Percentiles rank a stretch among this genome's conserved stretches.
phyloP scores from a whole-genome alignment of 306 rosid genomes.

The Cucurbita ficifolia region DNA sequence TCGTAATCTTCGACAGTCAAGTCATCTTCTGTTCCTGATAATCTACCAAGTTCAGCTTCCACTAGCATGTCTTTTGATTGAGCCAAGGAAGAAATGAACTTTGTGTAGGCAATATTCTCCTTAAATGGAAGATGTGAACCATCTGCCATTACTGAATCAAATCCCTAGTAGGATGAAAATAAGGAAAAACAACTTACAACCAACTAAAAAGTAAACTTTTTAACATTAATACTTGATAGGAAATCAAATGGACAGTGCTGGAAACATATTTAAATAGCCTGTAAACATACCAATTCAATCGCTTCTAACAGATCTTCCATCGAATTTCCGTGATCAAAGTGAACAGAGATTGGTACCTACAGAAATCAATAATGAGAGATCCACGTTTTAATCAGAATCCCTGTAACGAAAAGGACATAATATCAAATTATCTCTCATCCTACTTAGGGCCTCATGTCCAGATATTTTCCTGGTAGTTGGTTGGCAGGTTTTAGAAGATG shows the following conservation, averaged over 20 bases:
- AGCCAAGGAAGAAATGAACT: constrained; percentile 59
- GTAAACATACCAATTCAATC: constrained; percentile 53
- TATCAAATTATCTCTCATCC: background rate
- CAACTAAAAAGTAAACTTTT: constrained; percentile 7
- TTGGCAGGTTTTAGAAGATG: background rate
- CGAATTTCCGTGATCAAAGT: constrained; percentile 91
- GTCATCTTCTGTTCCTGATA: constrained; percentile 95
- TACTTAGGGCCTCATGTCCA: background rate
- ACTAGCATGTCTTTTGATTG: constrained; percentile 63
- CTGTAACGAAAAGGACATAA: background rate
- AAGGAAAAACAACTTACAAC: constrained; percentile 5
- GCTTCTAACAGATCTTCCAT: constrained; percentile 75
- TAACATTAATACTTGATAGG: background rate
- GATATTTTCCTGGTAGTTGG: background rate
- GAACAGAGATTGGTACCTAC: constrained; percentile 86
- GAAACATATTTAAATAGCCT: background rate
- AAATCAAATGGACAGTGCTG: constrained; percentile 5
- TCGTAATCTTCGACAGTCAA: constrained; percentile 84
- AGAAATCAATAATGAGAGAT: constrained; percentile 9
- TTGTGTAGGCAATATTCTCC: constrained; percentile 63
- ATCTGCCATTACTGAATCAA: constrained; percentile 83
- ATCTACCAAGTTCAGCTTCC: constrained; percentile 90
- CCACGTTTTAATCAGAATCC: background rate
- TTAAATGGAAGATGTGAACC: constrained; percentile 81
- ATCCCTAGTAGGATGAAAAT: constrained; percentile 33